Evolutionary conservation across 1,284 basidiomycete species (phyloP).

Genomic region (Ceratobasidium sp.): DNA sequence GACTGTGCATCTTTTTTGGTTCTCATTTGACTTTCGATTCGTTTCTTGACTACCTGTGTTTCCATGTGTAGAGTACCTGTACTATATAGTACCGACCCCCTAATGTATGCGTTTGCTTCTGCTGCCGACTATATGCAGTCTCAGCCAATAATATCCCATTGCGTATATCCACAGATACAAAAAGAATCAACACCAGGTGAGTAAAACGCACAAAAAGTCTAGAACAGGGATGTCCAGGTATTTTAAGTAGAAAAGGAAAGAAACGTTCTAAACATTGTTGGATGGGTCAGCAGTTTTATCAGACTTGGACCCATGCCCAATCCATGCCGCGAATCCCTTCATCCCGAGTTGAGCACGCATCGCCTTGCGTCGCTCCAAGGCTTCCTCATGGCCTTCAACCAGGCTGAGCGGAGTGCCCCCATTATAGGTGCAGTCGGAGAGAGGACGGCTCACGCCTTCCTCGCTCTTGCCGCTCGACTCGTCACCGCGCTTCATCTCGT

Average conservation of each 20-base stretch:
- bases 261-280: not conserved
- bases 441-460: not conserved
- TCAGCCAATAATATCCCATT: no score
- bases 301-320: constrained; percentile 25
- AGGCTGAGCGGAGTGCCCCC: constrained; percentile 14
- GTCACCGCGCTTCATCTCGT: not conserved
- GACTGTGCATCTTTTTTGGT: no score
- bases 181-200: constrained; percentile 2
- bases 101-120: no score
- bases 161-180: no score
- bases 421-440: not conserved
- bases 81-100: no score
- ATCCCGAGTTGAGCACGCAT: constrained; percentile 33
- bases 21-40: no score
- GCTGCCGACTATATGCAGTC: no score
- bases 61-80: no score
- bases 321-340: constrained; percentile 33
- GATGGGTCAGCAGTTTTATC: constrained; percentile 13
- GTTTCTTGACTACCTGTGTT: no score
- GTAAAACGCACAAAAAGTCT: not conserved
- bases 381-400: constrained; percentile 31
- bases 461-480: not conserved
- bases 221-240: not conserved
- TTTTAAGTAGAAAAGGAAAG: not conserved
- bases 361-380: constrained; percentile 27